Evolutionary conservation across 129 eudicot species (phyloP).

Genomic region (Flaveria trinervia): DNA sequence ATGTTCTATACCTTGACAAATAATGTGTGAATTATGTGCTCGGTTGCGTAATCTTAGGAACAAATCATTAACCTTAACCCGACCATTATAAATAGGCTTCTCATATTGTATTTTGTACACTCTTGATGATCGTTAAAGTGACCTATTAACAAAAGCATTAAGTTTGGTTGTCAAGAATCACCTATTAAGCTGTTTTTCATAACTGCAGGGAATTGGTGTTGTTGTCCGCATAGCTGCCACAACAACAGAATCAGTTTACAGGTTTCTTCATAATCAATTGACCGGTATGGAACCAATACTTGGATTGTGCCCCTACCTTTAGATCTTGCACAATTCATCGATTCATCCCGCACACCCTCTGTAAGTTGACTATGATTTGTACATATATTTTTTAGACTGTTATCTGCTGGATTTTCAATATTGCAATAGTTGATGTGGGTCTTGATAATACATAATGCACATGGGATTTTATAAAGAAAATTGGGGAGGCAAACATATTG

Average conservation of each 20-base stretch:
- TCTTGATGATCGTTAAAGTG: too few species aligned
- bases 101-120: too few species aligned
- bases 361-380: constrained; percentile 16
- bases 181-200: not conserved
- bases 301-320: constrained; percentile 71
- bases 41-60: too few species aligned
- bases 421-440: not conserved
- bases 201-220: constrained; percentile 60
- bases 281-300: constrained; percentile 69
- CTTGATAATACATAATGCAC: not conserved
- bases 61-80: too few species aligned
- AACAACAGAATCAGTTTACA: constrained; percentile 87
- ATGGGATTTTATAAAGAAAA: not conserved
- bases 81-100: too few species aligned
- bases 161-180: not conserved
- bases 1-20: too few species aligned
- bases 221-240: constrained; percentile 74
- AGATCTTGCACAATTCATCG: constrained; percentile 18
- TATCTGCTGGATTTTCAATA: not conserved
- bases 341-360: not conserved
- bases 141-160: constrained; percentile 2
- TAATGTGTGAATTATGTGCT: too few species aligned
- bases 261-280: constrained; percentile 67
- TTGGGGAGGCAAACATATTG: not conserved
- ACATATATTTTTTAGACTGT: not conserved